Evolutionary conservation across 2,329 filamentous ascomycete species (phyloP), one percentile per base, ranked within the genome.

Genomic region (Dactylonectria macrodidyma): DNA sequence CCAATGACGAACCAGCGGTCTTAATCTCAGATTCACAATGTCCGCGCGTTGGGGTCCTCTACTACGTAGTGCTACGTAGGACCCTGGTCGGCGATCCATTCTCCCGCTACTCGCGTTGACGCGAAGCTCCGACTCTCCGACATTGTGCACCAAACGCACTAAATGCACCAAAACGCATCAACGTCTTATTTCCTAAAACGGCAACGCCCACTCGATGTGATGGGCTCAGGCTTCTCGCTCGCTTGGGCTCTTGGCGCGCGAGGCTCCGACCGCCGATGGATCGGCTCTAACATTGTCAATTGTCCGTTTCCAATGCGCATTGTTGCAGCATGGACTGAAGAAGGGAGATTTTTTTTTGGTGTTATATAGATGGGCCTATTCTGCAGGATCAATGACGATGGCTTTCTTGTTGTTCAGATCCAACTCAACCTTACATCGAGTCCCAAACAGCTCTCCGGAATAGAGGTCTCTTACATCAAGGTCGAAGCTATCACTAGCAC

Each of bases 121-220:
- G 56, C n/a, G 62, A 72, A 73, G 54, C 59, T 58, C 65, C 55
- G 72, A 75, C 59, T 30, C 67, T 51, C 74, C 74, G 74, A 76
- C 70, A 38, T 66, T 64, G 4, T 30, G 26, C 26, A 30, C 26
- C 26, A 30, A 30, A 30, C 26, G 26, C 26, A 30, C 26, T 7
- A 30, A 30, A 30, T 7, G 26, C 26, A 30, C 26, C 26, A 30
- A 30, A 30, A 30, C 7, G 34, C 57, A 62, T 61, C 54, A 56
- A 47, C 48, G 24, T 34, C 41, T 22, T 24, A 41, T 48, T 44
- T 59, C 70, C 71, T 33, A 65, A 73, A 73, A 36, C 51, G 73
- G 73, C 58, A 75, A 46, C 47, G 55, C 22, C 10, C 19, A 30
- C 26, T 30, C 26, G 7, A 30, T 5, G 26, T 30, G 4, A 41